Evolutionary conservation across 129 eudicot genomes (phyloP).

Genomic region (Flaveria brownii): DNA sequence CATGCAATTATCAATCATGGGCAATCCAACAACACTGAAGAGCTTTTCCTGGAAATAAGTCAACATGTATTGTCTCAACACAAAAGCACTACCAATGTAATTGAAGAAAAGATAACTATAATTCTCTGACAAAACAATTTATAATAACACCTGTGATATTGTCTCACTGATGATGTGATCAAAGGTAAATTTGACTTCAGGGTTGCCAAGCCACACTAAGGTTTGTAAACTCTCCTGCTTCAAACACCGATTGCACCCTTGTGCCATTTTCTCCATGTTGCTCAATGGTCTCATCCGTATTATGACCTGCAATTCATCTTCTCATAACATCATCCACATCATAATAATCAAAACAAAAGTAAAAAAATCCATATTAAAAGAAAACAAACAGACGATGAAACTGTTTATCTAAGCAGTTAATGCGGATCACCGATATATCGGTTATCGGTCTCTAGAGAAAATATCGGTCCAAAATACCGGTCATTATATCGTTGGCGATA

Average conservation of each 20-base stretch:
- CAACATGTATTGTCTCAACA: constrained; percentile 18
- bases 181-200: constrained; percentile 87
- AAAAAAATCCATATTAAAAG: neutral
- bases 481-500: too few species aligned
- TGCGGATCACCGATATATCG: too few species aligned
- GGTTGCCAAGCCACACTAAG: constrained; percentile 75
- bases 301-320: constrained; percentile 49
- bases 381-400: constrained; percentile 16
- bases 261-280: constrained; percentile 58
- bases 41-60: constrained; percentile 64
- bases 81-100: constrained; percentile 22
- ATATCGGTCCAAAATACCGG: too few species aligned
- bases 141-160: constrained; percentile 62
- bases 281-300: constrained; percentile 77
- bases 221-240: constrained; percentile 83
- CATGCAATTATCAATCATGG: constrained; percentile 96
- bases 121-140: neutral
- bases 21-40: constrained; percentile 80
- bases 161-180: constrained; percentile 80
- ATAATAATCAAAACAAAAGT: neutral
- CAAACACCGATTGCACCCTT: constrained; percentile 69
- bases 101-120: neutral
- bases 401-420: too few species aligned
- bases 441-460: too few species aligned
- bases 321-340: constrained; percentile 11